Evolutionary conservation across 352 stramenopile genomes (phyloP).

Genomic region (Thalassiosira sp.): DNA sequence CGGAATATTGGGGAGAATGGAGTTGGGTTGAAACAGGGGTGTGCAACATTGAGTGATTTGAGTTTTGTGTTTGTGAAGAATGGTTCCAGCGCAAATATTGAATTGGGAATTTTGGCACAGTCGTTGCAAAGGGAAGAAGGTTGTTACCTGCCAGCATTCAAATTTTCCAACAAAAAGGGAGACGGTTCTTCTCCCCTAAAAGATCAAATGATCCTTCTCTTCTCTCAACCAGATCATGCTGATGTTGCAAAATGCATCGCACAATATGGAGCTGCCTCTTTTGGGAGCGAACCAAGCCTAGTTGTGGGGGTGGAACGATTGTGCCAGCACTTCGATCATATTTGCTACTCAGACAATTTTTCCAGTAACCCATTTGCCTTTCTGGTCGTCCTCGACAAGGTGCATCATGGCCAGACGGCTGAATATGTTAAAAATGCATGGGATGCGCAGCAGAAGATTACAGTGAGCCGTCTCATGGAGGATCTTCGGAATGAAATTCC

Average conservation of each 20-base stretch:
- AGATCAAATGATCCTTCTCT: conserved; percentile 32
- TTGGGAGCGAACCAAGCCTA: conserved; percentile 1
- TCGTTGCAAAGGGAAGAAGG: conserved; percentile 54
- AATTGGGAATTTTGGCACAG: conserved; percentile 62
- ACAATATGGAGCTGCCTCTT: conserved; percentile 18
- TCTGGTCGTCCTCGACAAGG: conserved; percentile 50
- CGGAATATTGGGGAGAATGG: conserved; percentile 54
- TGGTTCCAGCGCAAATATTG: conserved; percentile 11
- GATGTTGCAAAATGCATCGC: conserved; percentile 29
- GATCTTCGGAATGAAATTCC: conserved; percentile 41
- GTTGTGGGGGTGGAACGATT: conserved; percentile 22
- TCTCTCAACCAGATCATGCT: conserved; percentile 18
- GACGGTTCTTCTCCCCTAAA: background rate
- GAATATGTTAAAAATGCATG: conserved; percentile 1
- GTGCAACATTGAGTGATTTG: conserved; percentile 47
- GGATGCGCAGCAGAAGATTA: conserved; percentile 16
- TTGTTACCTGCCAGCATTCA: conserved; percentile 36
- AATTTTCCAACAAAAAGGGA: conserved; percentile 22
- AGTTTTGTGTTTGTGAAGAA: conserved; percentile 51
- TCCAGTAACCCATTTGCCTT: conserved; percentile 56
- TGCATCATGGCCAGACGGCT: conserved; percentile 27
- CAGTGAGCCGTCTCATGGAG: conserved; percentile 18
- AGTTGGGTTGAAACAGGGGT: conserved; percentile 55
- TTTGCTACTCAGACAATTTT: conserved; percentile 27
- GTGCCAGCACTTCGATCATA: conserved; percentile 19